Base-by-base conservation (phyloP, 352 stramenopile genomes). In the Globisporangium abappressorium region DNA sequence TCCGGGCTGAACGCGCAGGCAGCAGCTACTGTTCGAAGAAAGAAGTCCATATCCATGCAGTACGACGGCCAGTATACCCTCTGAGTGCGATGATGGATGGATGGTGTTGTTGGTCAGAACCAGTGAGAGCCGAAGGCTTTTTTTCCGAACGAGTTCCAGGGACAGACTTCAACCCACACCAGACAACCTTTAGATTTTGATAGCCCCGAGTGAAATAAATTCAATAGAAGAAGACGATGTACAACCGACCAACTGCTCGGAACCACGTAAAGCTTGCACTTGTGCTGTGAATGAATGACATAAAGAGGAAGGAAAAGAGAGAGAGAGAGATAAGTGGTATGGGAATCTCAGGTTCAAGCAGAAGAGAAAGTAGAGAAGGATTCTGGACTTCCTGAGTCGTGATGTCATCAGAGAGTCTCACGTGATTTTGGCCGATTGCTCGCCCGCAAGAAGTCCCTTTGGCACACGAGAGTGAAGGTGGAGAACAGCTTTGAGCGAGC, bases 201-300 rank as follows among this genome's bases (percentile, higher is more conserved):
- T 97, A 98, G 22, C 20, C 55, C 5, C 30, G 22, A 22, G 55
- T 46, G 55, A 60, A 38, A 24, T 24, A 36, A n/a, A 60, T 60
- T 28, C 55, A 43, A 60, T 60, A 60, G 55, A 60, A 26, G 28
- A 60, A 22, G 30, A 33, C 30, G 30, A n/a, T 43, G 7, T 15
- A 49, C 43, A 49, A n/a, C 14, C 36, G 36, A 47, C 41, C 41
- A 8, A 7, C 4, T 14, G 8, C 34, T 38, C 34, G 4, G 8
- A 38, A 38, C 9, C 34, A 12, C 34, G 7, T 38, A 47, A 47
- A 20, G 4, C 41, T 47, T 47, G 41, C 41, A 47, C 15, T 20
- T 47, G 41, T 9, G 20, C 43, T 49, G 18, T n/a, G 43, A 22
- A 22, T 22, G 43, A 49, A 49, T 22, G 43, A 22, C 18, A 11